Evolutionary conservation across 495 filamentous ascomycete species (phyloP).

Genomic region (Penicillium egyptiacum): DNA sequence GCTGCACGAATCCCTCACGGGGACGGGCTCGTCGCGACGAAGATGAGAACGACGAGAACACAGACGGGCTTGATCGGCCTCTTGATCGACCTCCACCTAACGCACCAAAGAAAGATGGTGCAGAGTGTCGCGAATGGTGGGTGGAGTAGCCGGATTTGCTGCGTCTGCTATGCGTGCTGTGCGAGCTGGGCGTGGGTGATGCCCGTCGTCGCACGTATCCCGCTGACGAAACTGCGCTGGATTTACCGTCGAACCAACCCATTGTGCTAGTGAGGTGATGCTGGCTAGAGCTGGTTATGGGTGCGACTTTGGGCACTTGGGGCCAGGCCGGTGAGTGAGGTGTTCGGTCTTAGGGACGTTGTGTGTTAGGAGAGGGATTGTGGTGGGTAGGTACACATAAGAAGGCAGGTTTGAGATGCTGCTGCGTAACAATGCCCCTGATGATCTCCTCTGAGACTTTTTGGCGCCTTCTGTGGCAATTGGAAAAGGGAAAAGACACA

Average conservation of each 20-base stretch:
- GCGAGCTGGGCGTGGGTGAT: slow-evolving; percentile 34
- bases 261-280: slow-evolving; percentile 30
- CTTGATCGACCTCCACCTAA: slow-evolving; percentile 32
- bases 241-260: slow-evolving; percentile 51
- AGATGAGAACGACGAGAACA: slow-evolving; percentile 58
- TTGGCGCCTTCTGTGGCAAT: slow-evolving; percentile 20
- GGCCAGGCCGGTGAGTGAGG: neutral
- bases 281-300: neutral
- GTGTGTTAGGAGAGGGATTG: slow-evolving; percentile 3
- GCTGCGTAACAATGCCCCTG: slow-evolving; percentile 3
- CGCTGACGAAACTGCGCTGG: slow-evolving; percentile 21
- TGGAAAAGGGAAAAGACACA: slow-evolving; percentile 21
- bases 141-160: slow-evolving; percentile 40
- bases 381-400: neutral
- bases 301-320: neutral
- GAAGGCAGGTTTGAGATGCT: neutral
- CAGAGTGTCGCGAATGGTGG: slow-evolving; percentile 42
- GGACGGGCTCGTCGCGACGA: slow-evolving; percentile 61
- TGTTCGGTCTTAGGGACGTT: neutral
- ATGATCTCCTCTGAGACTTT: slow-evolving; percentile 7
- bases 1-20: slow-evolving; percentile 70
- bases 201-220: slow-evolving; percentile 36
- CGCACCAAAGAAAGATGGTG: slow-evolving; percentile 51
- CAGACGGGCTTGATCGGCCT: slow-evolving; percentile 49
- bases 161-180: slow-evolving; percentile 22